Base-by-base conservation (phyloP, 139 green algal species). In the Coelastrella sp. region DNA sequence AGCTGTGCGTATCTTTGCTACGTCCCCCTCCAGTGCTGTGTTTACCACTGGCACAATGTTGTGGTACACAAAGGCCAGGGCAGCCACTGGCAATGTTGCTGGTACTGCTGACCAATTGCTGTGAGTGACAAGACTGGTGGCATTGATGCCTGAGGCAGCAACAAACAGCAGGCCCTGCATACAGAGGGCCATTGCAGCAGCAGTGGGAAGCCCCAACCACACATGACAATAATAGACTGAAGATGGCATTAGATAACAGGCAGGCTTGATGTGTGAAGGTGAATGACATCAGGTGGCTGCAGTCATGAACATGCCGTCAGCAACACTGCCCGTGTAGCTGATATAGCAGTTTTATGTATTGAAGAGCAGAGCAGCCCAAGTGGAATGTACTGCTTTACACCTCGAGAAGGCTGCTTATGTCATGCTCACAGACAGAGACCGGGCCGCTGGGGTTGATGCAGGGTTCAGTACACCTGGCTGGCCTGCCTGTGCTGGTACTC, bases 11-110 rank as follows among this genome's bases (percentile, higher is more conserved):
- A 97, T 93, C 83, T 95, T 97, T 20, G 0, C 22, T 6, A 91
- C 63, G 85, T 98, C 94, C 8, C 95, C 96, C 83, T 96, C 92
- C n/a, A 96, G 87, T 25, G 80, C 59, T 24, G 7, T 56, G n/a
- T 66, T 85, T 85, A 86, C 25, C 8, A 86, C 80, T n/a, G 59
- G 59, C 20, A 74, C 35, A 49, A 98, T 89, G 88, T 98, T 98
- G 63, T 97, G 96, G 68, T 63, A 98, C 25, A 98, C 95, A 88
- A 96, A 97, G 1, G 93, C 91, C 27, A 97, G 93, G 1, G 93
- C 92, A 8, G 98, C 90, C 14, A 98, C 93, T 4, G 97, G 96
- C 14, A 98, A 68, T 8, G 94, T 95, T 58, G 82, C 84, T 3
- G 93, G 93, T 10, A 98, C 91, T 1, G 93, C 94, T 4, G 63